phyloP scores from a whole-genome alignment of 2,329 filamentous ascomycete genomes.

The Rhexocercosporidium sp. region DNA sequence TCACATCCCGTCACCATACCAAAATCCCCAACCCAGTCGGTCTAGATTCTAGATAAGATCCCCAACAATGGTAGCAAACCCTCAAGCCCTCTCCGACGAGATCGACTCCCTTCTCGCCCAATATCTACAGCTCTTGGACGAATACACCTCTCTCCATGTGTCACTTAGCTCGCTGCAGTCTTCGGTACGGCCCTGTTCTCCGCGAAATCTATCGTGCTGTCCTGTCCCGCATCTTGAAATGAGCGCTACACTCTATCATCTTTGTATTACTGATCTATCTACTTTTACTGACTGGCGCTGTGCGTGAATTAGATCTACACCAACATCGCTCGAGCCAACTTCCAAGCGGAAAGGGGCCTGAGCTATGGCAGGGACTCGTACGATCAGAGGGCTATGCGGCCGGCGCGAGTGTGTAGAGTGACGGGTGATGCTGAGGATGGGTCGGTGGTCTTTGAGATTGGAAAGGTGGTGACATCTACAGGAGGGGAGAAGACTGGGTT shows the following conservation, averaged over 20 bases:
- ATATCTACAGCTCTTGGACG: constrained; percentile 69
- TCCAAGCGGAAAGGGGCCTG: constrained; percentile 65
- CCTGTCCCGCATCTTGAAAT: background rate
- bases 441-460: constrained; percentile 12
- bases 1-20: background rate
- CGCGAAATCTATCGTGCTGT: background rate
- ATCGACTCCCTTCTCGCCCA: constrained; percentile 69
- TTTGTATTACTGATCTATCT: too few species aligned
- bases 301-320: constrained; percentile 32
- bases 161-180: constrained; percentile 60
- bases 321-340: constrained; percentile 74
- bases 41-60: background rate
- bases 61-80: constrained; percentile 14
- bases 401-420: constrained; percentile 52
- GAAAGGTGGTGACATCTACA: constrained; percentile 54
- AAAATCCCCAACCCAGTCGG: background rate
- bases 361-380: constrained; percentile 74
- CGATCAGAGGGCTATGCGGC: constrained; percentile 72
- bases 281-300: background rate
- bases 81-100: constrained; percentile 29
- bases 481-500: background rate
- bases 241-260: too few species aligned
- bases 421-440: constrained; percentile 30
- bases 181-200: constrained; percentile 45
- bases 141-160: constrained; percentile 65